Conservation (phyloP, 2,329 filamentous ascomycete genomes). For the Arthrobotrys sinensis region DNA sequence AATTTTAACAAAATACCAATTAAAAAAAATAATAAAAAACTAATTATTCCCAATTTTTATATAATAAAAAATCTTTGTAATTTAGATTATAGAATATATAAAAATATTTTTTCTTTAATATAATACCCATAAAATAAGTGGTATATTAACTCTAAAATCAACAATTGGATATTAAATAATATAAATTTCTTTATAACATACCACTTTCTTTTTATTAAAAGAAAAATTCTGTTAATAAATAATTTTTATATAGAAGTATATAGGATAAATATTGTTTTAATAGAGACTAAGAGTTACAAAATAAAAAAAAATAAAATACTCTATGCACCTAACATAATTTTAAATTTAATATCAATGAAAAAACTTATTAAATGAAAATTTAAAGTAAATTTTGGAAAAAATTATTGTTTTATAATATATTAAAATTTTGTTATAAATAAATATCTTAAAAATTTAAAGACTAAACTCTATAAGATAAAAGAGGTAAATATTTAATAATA, state of each 20-base stretch:
- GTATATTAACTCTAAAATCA: no score
- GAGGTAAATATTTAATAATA: no score
- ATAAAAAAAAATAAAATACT: conserved; percentile 16
- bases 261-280: conserved; percentile 5
- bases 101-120: conserved; percentile 11
- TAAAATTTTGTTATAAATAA: not conserved
- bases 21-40: conserved; percentile 1
- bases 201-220: conserved; percentile 24
- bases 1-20: not conserved
- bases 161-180: no score
- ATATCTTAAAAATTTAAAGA: no score
- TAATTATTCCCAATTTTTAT: not conserved
- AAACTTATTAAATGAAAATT: no score
- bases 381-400: no score
- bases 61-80: conserved; percentile 4
- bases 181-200: no score
- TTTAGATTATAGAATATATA: conserved; percentile 7
- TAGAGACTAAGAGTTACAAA: conserved; percentile 4
- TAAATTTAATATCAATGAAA: conserved; percentile 13
- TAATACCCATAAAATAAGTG: not conserved
- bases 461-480: no score
- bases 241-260: not conserved
- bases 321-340: conserved; percentile 6
- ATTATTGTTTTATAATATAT: no score
- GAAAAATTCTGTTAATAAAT: conserved; percentile 2